phyloP scores from a whole-genome alignment of 306 rosid genomes.

The Mimosa bimucronata region DNA sequence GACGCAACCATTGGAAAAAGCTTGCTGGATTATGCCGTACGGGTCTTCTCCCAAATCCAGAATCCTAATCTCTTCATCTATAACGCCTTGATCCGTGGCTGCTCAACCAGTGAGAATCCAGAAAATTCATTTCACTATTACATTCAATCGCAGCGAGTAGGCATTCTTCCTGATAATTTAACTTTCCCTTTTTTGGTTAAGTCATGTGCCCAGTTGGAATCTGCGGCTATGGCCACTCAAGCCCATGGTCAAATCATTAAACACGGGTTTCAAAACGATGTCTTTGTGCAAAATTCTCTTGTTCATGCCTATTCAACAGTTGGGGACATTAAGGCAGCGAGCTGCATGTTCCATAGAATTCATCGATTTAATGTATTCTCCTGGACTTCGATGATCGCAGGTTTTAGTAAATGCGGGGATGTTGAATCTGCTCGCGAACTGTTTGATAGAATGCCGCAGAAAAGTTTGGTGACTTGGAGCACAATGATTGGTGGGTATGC shows the following conservation, averaged over 20 bases:
- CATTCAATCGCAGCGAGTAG: constrained; percentile 40
- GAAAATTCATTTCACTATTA: constrained; percentile 43
- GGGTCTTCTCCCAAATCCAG: constrained; percentile 44
- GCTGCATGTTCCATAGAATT: constrained; percentile 36
- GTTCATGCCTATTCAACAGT: constrained; percentile 45
- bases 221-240: constrained; percentile 40
- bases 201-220: constrained; percentile 40
- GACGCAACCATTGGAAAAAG: constrained; percentile 24
- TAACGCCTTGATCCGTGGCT: constrained; percentile 47
- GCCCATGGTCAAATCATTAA: constrained; percentile 44
- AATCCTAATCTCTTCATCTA: constrained; percentile 51
- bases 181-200: constrained; percentile 50
- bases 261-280: constrained; percentile 44
- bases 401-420: constrained; percentile 43
- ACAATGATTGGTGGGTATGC: constrained; percentile 50
- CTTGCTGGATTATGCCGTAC: constrained; percentile 41
- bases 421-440: constrained; percentile 44
- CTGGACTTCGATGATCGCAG: constrained; percentile 50
- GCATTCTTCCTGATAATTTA: constrained; percentile 45
- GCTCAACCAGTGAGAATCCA: constrained; percentile 40
- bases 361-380: constrained; percentile 39
- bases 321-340: constrained; percentile 42
- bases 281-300: constrained; percentile 43
- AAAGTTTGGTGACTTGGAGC: constrained; percentile 55
- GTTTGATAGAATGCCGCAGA: constrained; percentile 49